A percentile compares a stretch with the other conserved stretches of the same genome.
phyloP scores from a whole-genome alignment of 306 rosid genomes.

The Hippophae rhamnoides region DNA sequence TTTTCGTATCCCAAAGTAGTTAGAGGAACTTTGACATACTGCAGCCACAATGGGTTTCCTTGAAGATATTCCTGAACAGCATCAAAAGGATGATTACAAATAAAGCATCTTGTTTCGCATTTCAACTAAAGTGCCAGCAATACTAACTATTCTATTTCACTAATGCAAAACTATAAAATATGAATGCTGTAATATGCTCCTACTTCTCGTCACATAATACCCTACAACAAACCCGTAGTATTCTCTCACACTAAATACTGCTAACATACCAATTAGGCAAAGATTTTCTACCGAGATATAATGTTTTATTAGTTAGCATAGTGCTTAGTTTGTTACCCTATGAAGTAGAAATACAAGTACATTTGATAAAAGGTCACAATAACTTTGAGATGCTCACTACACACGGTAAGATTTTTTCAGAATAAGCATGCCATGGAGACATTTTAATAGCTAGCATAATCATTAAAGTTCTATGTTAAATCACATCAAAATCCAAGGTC shows the following conservation, averaged over 20 bases:
- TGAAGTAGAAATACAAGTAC: neutral
- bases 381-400: neutral
- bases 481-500: no score
- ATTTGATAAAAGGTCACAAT: neutral
- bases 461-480: no score
- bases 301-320: constrained; percentile 1
- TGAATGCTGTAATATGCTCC: neutral
- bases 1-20: constrained; percentile 70
- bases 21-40: constrained; percentile 67
- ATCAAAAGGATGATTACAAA: constrained; percentile 6
- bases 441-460: no score
- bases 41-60: constrained; percentile 91
- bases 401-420: neutral
- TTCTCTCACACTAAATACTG: no score
- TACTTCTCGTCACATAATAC: neutral
- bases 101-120: neutral
- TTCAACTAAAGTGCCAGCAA: neutral
- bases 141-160: neutral
- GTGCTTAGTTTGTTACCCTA: neutral
- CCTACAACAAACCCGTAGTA: neutral
- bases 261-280: neutral
- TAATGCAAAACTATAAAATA: neutral
- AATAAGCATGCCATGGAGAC: no score
- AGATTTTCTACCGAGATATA: neutral
- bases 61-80: constrained; percentile 76